Percentiles rank a stretch among this genome's conserved stretches.
Evolutionary conservation across 2,329 filamentous ascomycete species (phyloP).

Genomic region (Xylaria sp.): DNA sequence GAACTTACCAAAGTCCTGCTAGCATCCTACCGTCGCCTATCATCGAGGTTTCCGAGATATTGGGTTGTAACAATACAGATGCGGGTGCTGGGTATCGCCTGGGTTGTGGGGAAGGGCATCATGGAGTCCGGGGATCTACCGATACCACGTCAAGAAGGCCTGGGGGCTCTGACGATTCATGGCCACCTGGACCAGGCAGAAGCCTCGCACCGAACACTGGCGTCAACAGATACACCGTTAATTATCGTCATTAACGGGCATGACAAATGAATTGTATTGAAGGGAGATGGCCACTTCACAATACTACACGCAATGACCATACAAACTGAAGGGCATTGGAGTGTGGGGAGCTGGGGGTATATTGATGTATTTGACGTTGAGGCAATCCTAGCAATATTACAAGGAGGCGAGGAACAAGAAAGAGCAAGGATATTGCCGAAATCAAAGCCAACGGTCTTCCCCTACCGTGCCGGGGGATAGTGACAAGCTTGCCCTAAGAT

Average conservation of each 20-base stretch:
- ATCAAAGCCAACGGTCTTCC: not conserved
- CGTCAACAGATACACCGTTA: not conserved
- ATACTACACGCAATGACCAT: constrained; percentile 1
- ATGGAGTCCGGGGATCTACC: not conserved
- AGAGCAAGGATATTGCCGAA: not conserved
- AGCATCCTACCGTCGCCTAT: not conserved
- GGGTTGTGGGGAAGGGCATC: not conserved
- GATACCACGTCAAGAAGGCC: constrained; percentile 6
- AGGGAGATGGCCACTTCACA: not conserved
- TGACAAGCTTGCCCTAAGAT: constrained; percentile 9
- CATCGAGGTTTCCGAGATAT: constrained; percentile 1
- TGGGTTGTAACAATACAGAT: not conserved
- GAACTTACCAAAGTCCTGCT: not conserved
- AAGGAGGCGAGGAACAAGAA: not conserved
- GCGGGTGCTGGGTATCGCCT: not conserved
- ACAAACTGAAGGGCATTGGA: not conserved
- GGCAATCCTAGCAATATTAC: not conserved
- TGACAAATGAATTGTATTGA: not conserved
- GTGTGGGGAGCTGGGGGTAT: not conserved
- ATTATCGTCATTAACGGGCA: not conserved
- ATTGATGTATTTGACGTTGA: not conserved
- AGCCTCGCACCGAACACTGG: not conserved
- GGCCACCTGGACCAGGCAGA: too few relatives aligned
- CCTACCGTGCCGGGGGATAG: not conserved
- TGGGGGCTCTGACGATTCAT: too few relatives aligned